Conservation (phyloP, 495 filamentous ascomycete genomes). For the Penicillium pancosmium region DNA sequence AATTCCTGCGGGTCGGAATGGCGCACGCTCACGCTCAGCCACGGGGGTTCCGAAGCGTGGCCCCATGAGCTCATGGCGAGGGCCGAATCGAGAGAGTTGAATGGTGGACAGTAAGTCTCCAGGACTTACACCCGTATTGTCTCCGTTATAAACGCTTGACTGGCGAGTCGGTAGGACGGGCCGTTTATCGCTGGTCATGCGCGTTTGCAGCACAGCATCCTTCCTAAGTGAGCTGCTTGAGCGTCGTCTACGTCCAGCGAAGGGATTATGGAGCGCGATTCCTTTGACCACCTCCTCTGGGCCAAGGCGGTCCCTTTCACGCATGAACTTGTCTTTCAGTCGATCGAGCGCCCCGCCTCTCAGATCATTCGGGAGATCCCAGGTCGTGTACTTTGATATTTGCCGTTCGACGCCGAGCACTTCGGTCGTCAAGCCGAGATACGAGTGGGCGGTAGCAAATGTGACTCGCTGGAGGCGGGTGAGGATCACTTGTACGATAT, state of each 20-base stretch:
- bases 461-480: constrained; percentile 94
- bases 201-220: constrained; percentile 75
- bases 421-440: constrained; percentile 87
- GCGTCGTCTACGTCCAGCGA: constrained; percentile 63
- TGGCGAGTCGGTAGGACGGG: constrained; percentile 22
- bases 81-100: constrained; percentile 66
- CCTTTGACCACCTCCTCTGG: constrained; percentile 87
- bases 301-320: constrained; percentile 81
- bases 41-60: constrained; percentile 56
- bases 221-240: constrained; percentile 78
- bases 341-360: constrained; percentile 81
- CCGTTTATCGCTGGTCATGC: constrained; percentile 37
- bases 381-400: constrained; percentile 88
- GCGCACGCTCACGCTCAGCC: constrained; percentile 56
- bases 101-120: constrained; percentile 83
- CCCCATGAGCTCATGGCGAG: constrained; percentile 36
- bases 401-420: constrained; percentile 88
- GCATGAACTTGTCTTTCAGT: constrained; percentile 89
- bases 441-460: constrained; percentile 88
- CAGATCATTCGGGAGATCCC: constrained; percentile 89
- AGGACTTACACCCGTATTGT: constrained; percentile 55
- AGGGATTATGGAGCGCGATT: constrained; percentile 91
- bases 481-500: constrained; percentile 96
- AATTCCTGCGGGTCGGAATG: constrained; percentile 52
- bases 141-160: constrained; percentile 21